These are phyloP conservation scores for Hypoxylon trugodes DNA, from an alignment of 495 filamentous ascomycete genomes.

Conservation along the genomic window DNA sequence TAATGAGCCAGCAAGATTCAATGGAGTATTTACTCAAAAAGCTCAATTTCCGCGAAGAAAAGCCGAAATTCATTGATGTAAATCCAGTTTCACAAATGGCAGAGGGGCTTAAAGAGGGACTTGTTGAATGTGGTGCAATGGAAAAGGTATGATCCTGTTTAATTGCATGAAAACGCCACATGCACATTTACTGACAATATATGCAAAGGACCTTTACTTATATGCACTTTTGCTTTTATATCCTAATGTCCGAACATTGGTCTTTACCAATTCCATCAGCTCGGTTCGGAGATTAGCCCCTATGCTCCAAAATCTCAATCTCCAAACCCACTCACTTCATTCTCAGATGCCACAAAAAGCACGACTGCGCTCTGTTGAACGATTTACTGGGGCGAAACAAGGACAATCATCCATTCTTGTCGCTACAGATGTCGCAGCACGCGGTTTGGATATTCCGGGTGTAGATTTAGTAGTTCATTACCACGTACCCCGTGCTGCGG, in stretches of 20 bases:
- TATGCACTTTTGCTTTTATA: slow-evolving; percentile 88
- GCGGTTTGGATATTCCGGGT: slow-evolving; percentile 90
- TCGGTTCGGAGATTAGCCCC: slow-evolving; percentile 88
- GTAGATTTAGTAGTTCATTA: slow-evolving; percentile 93
- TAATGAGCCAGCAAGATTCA: slow-evolving; percentile 77
- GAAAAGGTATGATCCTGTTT: slow-evolving; percentile 73
- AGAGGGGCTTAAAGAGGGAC: slow-evolving; percentile 81
- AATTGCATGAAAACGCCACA: background rate
- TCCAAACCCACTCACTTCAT: slow-evolving; percentile 82
- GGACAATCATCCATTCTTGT: slow-evolving; percentile 74
- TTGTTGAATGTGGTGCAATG: slow-evolving; percentile 88
- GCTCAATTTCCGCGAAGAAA: slow-evolving; percentile 81
- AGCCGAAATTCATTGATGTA: slow-evolving; percentile 91
- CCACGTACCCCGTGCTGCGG: slow-evolving; percentile 89
- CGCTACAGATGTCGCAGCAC: slow-evolving; percentile 95
- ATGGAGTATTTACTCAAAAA: slow-evolving; percentile 94
- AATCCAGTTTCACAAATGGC: slow-evolving; percentile 91
- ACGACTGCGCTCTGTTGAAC: slow-evolving; percentile 90
- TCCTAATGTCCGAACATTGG: slow-evolving; percentile 76
- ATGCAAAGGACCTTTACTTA: slow-evolving; percentile 80
- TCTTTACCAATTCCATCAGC: slow-evolving; percentile 96
- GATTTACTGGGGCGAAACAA: slow-evolving; percentile 73
- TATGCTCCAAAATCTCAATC: slow-evolving; percentile 81
- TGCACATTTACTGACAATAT: slow-evolving; percentile 21
- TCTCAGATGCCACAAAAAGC: slow-evolving; percentile 97